These are phyloP conservation scores for Liquidambar formosana DNA, from an alignment of 164 flowering plant genomes.

Conservation along the genomic window DNA sequence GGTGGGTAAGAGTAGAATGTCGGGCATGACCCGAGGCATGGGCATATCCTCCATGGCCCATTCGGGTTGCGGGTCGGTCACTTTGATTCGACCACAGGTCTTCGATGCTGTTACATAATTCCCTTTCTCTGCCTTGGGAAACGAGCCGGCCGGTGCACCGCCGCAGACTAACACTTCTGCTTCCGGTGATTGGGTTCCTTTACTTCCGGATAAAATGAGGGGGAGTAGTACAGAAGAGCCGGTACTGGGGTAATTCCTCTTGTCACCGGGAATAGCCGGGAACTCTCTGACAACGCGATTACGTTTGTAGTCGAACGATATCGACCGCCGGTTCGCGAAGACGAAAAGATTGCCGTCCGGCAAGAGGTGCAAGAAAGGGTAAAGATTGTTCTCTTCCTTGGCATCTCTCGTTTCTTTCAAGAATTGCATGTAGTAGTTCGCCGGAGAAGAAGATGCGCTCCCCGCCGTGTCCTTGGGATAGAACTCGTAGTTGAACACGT, in stretches of 20 bases:
- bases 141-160: constrained; percentile 65
- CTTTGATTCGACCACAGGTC: constrained; percentile 67
- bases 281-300: constrained; percentile 46
- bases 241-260: constrained; percentile 70
- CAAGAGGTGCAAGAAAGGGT: constrained; percentile 78
- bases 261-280: constrained; percentile 65
- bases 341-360: constrained; percentile 80
- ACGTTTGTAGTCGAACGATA: constrained; percentile 46
- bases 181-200: constrained; percentile 12
- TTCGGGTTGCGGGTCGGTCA: constrained; percentile 49
- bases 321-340: constrained; percentile 71
- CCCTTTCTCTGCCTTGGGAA: constrained; percentile 11
- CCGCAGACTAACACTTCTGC: constrained; percentile 85
- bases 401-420: constrained; percentile 52
- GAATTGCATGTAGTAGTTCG: constrained; percentile 37
- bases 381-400: constrained; percentile 59
- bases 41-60: constrained; percentile 88
- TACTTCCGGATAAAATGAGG: constrained; percentile 12
- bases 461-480: constrained; percentile 56
- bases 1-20: constrained; percentile 68
- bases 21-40: constrained; percentile 75
- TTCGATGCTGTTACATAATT: constrained; percentile 45
- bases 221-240: constrained; percentile 89
- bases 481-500: constrained; percentile 66
- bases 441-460: background rate